A percentile compares a stretch with the other conserved stretches of the same genome.
Evolutionary conservation across 2,329 filamentous ascomycete species (phyloP).

Genomic region (Aspergillus uvarum): DNA sequence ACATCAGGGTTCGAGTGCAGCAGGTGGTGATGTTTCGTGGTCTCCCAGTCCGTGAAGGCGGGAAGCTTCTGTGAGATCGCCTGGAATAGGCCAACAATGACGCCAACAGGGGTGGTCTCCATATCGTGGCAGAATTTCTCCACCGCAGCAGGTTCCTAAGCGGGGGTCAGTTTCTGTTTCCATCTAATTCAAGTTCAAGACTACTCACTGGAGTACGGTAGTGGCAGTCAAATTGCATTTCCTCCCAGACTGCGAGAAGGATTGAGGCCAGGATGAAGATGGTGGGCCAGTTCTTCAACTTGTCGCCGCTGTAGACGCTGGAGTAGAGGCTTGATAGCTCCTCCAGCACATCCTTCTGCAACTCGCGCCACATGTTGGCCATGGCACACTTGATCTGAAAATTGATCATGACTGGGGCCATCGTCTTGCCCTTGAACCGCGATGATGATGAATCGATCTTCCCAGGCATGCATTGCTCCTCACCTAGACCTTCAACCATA

Average conservation of each 20-base stretch:
- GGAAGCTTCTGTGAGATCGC: constrained; percentile 97
- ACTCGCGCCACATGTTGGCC: constrained; percentile 96
- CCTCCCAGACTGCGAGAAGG: constrained; percentile 90
- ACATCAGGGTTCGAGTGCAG: constrained; percentile 89
- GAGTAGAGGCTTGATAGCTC: constrained; percentile 91
- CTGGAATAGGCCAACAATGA: constrained; percentile 95
- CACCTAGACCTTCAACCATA: constrained; percentile 84
- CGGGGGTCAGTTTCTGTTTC: constrained; percentile 12
- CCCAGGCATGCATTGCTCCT: constrained; percentile 74
- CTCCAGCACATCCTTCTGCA: constrained; percentile 93
- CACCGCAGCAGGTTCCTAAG: constrained; percentile 70
- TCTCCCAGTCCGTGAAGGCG: constrained; percentile 91
- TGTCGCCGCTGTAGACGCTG: constrained; percentile 96
- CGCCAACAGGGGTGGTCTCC: constrained; percentile 92
- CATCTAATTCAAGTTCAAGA: background rate
- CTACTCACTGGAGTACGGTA: constrained; percentile 71
- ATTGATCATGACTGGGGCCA: constrained; percentile 98
- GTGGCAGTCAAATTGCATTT: constrained; percentile 98
- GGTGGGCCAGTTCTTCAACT: constrained; percentile 97
- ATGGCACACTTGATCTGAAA: constrained; percentile 98
- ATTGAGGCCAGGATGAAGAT: constrained; percentile 97
- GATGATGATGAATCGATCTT: constrained; percentile 83
- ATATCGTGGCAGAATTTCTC: constrained; percentile 96
- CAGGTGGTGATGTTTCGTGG: constrained; percentile 82
- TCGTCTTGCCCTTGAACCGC: constrained; percentile 83